Conservation (phyloP, 495 filamentous ascomycete species). For the Penicillium psychrofluorescens region DNA sequence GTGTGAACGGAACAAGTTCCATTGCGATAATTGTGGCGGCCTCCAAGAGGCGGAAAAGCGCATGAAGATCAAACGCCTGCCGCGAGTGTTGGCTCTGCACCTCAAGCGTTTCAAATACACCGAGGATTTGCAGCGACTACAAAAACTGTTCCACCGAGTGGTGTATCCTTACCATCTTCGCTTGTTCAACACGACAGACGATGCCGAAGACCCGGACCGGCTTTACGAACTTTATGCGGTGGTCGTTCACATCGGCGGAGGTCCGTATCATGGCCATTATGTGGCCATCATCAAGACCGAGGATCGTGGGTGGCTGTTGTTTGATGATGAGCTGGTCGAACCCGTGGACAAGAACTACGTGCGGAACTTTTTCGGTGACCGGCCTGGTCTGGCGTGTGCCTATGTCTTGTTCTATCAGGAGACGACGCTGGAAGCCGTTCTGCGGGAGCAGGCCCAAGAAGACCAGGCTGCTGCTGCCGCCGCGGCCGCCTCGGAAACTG, state of each 20-base stretch:
- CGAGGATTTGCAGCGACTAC: conserved; percentile 83
- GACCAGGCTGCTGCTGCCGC: conserved; percentile 54
- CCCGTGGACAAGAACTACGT: conserved; percentile 96
- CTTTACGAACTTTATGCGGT: conserved; percentile 97
- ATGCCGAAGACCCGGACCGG: conserved; percentile 89
- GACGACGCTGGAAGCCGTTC: conserved; percentile 82
- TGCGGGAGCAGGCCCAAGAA: conserved; percentile 76
- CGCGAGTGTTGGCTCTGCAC: conserved; percentile 85
- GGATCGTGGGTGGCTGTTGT: conserved; percentile 90
- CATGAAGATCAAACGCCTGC: conserved; percentile 97
- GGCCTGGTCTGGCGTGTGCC: conserved; percentile 83
- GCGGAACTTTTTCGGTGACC: conserved; percentile 95
- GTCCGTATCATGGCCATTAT: conserved; percentile 96
- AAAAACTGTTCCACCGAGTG: conserved; percentile 95
- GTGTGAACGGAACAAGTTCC: conserved; percentile 96
- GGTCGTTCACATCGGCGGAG: conserved; percentile 98
- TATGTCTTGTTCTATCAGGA: conserved; percentile 99
- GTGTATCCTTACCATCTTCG: conserved; percentile 95
- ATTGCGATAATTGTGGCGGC: conserved; percentile 94
- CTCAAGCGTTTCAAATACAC: conserved; percentile 98
- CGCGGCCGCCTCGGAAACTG: conserved; percentile 29
- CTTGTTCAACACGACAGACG: conserved; percentile 96
- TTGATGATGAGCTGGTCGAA: conserved; percentile 97
- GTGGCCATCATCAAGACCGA: conserved; percentile 97
- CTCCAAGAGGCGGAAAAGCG: conserved; percentile 97